Evolutionary conservation across 495 filamentous ascomycete species (phyloP), one percentile per base, ranked within the genome.

Genomic region (Podospora anserina): DNA sequence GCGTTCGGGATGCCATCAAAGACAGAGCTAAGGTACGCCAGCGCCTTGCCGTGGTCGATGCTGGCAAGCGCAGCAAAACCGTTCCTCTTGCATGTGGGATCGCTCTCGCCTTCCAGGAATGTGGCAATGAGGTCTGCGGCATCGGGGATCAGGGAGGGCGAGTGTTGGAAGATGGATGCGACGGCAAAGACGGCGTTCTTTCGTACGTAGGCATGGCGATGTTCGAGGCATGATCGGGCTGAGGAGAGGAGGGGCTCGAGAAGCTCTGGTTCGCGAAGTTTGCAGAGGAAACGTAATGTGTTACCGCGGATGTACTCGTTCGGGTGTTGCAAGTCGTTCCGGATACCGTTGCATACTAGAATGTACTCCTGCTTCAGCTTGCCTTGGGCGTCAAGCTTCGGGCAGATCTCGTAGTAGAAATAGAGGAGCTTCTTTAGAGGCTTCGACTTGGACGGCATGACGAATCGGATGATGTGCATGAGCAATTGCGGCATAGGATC

Each of bases 321-420:
- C 61, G 96, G 88, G 71, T 97, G 94, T 79, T 97, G 93, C 63
- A 99, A 84, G 77, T 99, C 96, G 77, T 97, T 96, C 75, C 94
- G 89, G 74, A 99, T 99, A 70, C 94, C 95, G 78, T 99, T 98
- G 80, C 96, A 98, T 72, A 99, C 96, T 75, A 99, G 84, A 79
- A 99, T 98, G 91, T 96, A 97, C 85, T 99, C 96, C 80, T 98
- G 95, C 86, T 97, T 96, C 65, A 98, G 82, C 84, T 97, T 98
- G 74, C 96, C 96, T 70, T 82, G 88, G 27, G 89, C 83, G 79
- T 98, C 96, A 56, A 89, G 89, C 79, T 99, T 99, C 28, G 96
- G 96, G 78, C 95, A 98, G 74, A 98, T 94, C 81, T 99, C 96
- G 80, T 97, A 97, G 83, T 97, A 99, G 80, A 98, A 94, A 81